These are phyloP conservation scores for Suhomyces bokatorum DNA, from an alignment of 1,139 yeast genomes.

Conservation along the genomic window DNA sequence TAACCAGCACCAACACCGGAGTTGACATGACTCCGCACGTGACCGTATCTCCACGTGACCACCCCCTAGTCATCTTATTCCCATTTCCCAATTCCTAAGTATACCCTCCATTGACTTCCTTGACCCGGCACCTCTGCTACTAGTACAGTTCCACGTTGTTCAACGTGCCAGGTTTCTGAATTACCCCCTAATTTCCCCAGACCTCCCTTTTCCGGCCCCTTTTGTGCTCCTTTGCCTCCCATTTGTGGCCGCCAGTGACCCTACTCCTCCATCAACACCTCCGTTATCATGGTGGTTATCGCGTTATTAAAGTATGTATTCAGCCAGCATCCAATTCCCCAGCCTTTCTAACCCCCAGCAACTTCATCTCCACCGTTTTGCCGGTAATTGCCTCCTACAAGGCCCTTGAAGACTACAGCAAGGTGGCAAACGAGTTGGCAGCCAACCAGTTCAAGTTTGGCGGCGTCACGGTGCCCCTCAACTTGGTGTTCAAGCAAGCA, in stretches of 20 bases:
- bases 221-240: neutral
- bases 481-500: conserved; percentile 23
- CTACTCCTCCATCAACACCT: neutral
- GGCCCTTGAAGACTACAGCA: conserved; percentile 46
- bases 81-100: neutral
- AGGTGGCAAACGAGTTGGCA: conserved; percentile 24
- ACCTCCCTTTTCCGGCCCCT: neutral
- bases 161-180: neutral
- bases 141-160: no score
- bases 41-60: conserved; percentile 8
- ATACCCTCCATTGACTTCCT: neutral
- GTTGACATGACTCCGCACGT: conserved; percentile 2
- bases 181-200: neutral
- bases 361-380: conserved; percentile 45
- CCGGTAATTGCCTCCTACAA: conserved; percentile 56
- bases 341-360: conserved; percentile 21
- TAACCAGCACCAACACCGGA: neutral
- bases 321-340: neutral
- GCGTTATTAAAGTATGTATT: conserved; percentile 16
- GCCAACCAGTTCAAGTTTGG: conserved; percentile 34
- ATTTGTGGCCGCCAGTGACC: neutral
- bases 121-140: no score
- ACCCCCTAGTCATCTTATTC: conserved; percentile 10
- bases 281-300: conserved; percentile 12
- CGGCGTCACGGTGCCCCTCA: conserved; percentile 39